phyloP scores from a whole-genome alignment of 2,329 filamentous ascomycete species.

The Claviceps monticola region DNA sequence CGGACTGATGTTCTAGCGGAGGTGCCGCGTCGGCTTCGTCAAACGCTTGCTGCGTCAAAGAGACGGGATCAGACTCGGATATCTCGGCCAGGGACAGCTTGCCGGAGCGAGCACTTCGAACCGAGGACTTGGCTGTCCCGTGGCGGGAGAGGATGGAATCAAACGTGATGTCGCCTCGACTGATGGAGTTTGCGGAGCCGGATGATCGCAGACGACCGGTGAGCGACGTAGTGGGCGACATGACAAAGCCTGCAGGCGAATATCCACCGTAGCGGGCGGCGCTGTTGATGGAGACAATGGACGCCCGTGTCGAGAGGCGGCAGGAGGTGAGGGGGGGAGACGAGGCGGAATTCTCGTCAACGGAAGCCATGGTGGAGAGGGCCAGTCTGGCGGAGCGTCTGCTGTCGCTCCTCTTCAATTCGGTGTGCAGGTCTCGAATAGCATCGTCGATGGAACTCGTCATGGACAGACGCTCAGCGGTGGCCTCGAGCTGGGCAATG shows the following conservation, averaged over 20 bases:
- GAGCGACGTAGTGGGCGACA: slow-evolving; percentile 52
- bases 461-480: slow-evolving; percentile 59
- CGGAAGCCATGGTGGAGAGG: slow-evolving; percentile 17
- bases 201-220: slow-evolving; percentile 38
- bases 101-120: slow-evolving; percentile 34
- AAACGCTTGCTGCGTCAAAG: slow-evolving; percentile 36
- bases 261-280: slow-evolving; percentile 56
- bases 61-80: slow-evolving; percentile 39
- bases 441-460: slow-evolving; percentile 66
- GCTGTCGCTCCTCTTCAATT: slow-evolving; percentile 57
- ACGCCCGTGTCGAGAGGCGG: slow-evolving; percentile 36
- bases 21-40: slow-evolving; percentile 36
- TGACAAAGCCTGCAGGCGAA: slow-evolving; percentile 52
- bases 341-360: not conserved
- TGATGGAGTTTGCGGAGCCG: slow-evolving; percentile 36
- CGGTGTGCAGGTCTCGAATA: slow-evolving; percentile 57
- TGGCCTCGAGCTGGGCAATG: slow-evolving; percentile 61
- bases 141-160: slow-evolving; percentile 31
- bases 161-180: slow-evolving; percentile 24
- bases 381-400: slow-evolving; percentile 49
- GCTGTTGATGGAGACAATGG: slow-evolving; percentile 57
- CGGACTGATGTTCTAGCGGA: slow-evolving; percentile 24
- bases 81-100: slow-evolving; percentile 42
- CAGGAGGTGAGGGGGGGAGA: slow-evolving; percentile 20
- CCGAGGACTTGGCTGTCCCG: slow-evolving; percentile 40